Evolutionary conservation across 2,329 filamentous ascomycete genomes (phyloP).

Genomic region (Phialophora macrospora): DNA sequence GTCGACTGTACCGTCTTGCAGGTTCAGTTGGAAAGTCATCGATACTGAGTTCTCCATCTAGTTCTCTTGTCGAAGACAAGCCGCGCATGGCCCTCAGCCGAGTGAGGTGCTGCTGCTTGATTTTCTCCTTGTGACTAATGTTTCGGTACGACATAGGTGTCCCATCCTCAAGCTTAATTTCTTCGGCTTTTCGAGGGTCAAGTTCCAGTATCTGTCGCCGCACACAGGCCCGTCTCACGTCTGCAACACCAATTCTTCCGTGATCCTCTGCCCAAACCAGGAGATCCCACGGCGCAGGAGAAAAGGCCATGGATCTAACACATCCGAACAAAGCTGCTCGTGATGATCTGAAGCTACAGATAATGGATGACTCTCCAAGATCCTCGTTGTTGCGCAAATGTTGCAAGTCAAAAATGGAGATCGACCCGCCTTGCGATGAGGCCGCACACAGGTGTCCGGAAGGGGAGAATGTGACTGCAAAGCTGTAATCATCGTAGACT

Average conservation of each 20-base stretch:
- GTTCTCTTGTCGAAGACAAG: constrained; percentile 12
- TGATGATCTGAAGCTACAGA: constrained; percentile 79
- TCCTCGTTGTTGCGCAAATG: constrained; percentile 34
- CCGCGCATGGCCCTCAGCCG: constrained; percentile 33
- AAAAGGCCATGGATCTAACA: constrained; percentile 89
- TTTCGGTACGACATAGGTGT: constrained; percentile 36
- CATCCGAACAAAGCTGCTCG: constrained; percentile 75
- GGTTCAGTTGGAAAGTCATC: constrained; percentile 21
- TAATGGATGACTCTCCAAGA: constrained; percentile 53
- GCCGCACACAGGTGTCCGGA: constrained; percentile 56
- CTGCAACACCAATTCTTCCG: constrained; percentile 54
- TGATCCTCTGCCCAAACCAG: constrained; percentile 93
- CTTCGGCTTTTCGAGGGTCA: constrained; percentile 36
- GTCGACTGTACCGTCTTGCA: constrained; percentile 15
- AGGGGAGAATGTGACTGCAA: constrained; percentile 56
- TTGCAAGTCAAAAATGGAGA: constrained; percentile 53
- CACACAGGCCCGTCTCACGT: constrained; percentile 53
- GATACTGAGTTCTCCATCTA: constrained; percentile 19
- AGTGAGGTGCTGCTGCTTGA: constrained; percentile 37
- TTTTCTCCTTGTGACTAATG: constrained; percentile 35
- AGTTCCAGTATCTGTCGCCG: constrained; percentile 50
- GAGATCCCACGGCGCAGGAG: constrained; percentile 85
- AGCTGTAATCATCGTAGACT: constrained; percentile 52
- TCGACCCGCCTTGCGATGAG: constrained; percentile 56
- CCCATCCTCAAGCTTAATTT: constrained; percentile 36